phyloP scores from a whole-genome alignment of 805 yeast species.

The Wickerhamomyces rabaulensis region DNA sequence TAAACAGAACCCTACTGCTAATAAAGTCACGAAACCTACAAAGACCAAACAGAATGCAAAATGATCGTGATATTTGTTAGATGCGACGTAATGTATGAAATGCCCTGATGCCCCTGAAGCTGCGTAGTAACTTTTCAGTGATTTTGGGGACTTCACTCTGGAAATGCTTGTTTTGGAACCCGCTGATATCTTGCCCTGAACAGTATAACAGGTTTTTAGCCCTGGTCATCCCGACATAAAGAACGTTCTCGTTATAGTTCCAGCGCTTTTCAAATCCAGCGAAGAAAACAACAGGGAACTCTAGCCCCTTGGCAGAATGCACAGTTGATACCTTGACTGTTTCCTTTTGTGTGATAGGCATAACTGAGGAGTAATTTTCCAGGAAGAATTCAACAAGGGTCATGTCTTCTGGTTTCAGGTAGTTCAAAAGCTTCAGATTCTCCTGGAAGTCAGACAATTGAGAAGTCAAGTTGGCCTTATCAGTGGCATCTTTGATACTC shows the following conservation, averaged over 20 bases:
- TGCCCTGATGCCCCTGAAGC: neutral
- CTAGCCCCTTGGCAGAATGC: constrained; percentile 72
- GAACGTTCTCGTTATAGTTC: constrained; percentile 34
- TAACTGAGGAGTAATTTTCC: constrained; percentile 26
- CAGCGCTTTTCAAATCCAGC: constrained; percentile 7
- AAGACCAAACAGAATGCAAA: neutral
- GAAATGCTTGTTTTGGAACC: neutral
- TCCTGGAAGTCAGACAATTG: constrained; percentile 33
- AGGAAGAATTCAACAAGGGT: constrained; percentile 28
- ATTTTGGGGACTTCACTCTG: neutral
- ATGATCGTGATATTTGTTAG: neutral
- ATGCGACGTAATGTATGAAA: neutral
- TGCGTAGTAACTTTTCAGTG: neutral
- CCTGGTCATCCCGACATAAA: constrained; percentile 66
- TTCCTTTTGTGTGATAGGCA: constrained; percentile 23
- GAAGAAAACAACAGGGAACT: constrained; percentile 64
- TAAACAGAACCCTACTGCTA: neutral
- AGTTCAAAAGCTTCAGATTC: constrained; percentile 27
- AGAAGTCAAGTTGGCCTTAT: constrained; percentile 20
- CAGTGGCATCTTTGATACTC: constrained; percentile 18
- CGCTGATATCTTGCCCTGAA: neutral
- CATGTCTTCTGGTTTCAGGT: constrained; percentile 20
- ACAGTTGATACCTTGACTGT: constrained; percentile 58
- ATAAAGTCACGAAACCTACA: neutral
- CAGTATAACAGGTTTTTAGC: constrained; percentile 38